These are phyloP conservation scores for Pyrrhoderma noxium DNA, from an alignment of 1,284 basidiomycete genomes.

Conservation along the genomic window DNA sequence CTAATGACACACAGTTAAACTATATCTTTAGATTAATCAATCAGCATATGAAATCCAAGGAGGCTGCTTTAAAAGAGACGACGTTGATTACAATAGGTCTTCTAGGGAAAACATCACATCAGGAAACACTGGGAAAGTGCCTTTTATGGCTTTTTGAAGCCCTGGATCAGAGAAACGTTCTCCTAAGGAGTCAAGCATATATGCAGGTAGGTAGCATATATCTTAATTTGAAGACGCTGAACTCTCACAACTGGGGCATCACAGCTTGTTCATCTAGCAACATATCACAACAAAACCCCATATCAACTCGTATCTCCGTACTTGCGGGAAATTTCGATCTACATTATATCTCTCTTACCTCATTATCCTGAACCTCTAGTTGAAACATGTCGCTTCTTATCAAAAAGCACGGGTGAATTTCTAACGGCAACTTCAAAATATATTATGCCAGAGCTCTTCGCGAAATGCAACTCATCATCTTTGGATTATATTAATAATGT, in stretches of 20 bases:
- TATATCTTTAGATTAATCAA: slow-evolving; percentile 42
- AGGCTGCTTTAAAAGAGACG: slow-evolving; percentile 49
- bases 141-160: slow-evolving; percentile 64
- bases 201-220: slow-evolving; percentile 48
- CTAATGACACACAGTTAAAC: slow-evolving; percentile 32
- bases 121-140: slow-evolving; percentile 50
- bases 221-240: background rate
- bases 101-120: slow-evolving; percentile 51
- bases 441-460: slow-evolving; percentile 69
- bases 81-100: slow-evolving; percentile 50
- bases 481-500: slow-evolving; percentile 40
- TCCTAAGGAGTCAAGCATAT: slow-evolving; percentile 63
- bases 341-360: slow-evolving; percentile 53
- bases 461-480: slow-evolving; percentile 42
- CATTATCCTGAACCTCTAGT: slow-evolving; percentile 50
- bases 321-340: slow-evolving; percentile 60
- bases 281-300: slow-evolving; percentile 53
- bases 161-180: slow-evolving; percentile 57
- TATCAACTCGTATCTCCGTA: slow-evolving; percentile 69
- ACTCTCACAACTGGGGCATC: slow-evolving; percentile 16
- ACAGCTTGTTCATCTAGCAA: slow-evolving; percentile 56
- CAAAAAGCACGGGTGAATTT: slow-evolving; percentile 52
- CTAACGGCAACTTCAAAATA: slow-evolving; percentile 57
- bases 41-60: slow-evolving; percentile 38
- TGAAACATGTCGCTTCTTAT: slow-evolving; percentile 60